Conservation (phyloP, 768 basidiomycete species). For the Cytidiella melzeri region DNA sequence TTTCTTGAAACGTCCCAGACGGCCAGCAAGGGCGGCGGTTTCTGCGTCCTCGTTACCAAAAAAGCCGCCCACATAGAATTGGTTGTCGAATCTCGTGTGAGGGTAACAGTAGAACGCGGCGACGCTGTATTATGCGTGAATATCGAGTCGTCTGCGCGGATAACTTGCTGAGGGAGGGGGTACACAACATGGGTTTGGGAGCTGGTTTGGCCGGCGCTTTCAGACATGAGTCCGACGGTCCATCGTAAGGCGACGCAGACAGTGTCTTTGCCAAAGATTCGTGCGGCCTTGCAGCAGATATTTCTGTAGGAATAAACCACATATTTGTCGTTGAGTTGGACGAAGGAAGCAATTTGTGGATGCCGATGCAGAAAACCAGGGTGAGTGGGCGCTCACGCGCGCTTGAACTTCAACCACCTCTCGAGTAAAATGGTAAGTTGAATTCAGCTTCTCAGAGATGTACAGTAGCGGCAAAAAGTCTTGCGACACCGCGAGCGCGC, state of each 20-base stretch:
- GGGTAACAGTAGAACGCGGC: slow-evolving; percentile 65
- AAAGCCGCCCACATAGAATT: slow-evolving; percentile 82
- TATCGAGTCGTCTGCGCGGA: slow-evolving; percentile 83
- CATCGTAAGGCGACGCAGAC: slow-evolving; percentile 77
- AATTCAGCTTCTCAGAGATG: no score
- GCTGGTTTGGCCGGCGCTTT: slow-evolving; percentile 56
- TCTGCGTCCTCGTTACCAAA: slow-evolving; percentile 46
- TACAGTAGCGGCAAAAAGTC: no score
- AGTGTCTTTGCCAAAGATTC: slow-evolving; percentile 22
- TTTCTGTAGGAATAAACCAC: background rate
- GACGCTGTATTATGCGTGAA: slow-evolving; percentile 88
- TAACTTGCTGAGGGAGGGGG: slow-evolving; percentile 79
- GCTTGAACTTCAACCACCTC: no score
- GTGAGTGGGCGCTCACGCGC: no score
- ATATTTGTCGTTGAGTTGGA: background rate
- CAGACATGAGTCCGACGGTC: slow-evolving; percentile 79
- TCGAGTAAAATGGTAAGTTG: no score
- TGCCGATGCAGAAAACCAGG: background rate
- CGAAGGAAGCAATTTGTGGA: no score
- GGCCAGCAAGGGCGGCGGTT: slow-evolving; percentile 65
- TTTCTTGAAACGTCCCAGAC: slow-evolving; percentile 75
- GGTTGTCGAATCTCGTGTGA: slow-evolving; percentile 86
- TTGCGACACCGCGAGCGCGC: no score
- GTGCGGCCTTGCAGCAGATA: background rate
- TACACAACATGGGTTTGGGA: slow-evolving; percentile 84